A percentile compares a stretch with the other conserved stretches of the same genome.
phyloP scores from a whole-genome alignment of 179 eudicot genomes.

The Camellia oleifera region DNA sequence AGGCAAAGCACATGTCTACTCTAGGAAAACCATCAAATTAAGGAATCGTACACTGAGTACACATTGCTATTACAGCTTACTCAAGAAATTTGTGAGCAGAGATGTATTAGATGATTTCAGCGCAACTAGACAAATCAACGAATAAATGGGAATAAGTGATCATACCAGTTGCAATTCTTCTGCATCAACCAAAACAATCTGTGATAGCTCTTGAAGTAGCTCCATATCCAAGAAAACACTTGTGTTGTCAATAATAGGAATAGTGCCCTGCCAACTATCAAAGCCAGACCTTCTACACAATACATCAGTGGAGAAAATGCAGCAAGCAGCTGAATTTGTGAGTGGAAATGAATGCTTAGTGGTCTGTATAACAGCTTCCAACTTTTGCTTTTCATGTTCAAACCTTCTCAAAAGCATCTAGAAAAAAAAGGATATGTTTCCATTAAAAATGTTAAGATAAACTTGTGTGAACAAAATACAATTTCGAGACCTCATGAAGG shows the following conservation, averaged over 20 bases:
- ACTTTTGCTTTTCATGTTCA: constrained; percentile 49
- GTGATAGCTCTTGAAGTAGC: constrained; percentile 65
- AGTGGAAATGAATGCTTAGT: constrained; percentile 25
- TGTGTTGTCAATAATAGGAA: constrained; percentile 59
- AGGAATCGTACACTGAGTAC: neutral
- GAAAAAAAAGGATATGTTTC: constrained; percentile 6
- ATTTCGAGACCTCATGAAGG: constrained; percentile 5
- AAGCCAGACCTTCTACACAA: constrained; percentile 47
- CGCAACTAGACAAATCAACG: neutral
- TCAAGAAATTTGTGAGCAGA: neutral
- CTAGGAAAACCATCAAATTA: neutral
- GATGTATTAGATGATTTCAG: neutral
- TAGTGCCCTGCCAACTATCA: constrained; percentile 60
- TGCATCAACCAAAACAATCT: constrained; percentile 39
- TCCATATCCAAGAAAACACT: constrained; percentile 66
- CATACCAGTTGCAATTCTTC: constrained; percentile 45
- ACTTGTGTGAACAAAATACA: neutral
- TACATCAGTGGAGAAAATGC: constrained; percentile 49
- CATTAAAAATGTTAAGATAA: neutral
- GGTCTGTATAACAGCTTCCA: constrained; percentile 34
- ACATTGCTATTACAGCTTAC: neutral
- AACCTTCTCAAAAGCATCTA: constrained; percentile 59
- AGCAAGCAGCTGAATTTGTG: constrained; percentile 43
- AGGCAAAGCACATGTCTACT: constrained; percentile 2
- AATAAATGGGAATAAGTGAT: neutral